Base-by-base conservation (phyloP, 257 asterid genomes). In the Penstemon eatonii region DNA sequence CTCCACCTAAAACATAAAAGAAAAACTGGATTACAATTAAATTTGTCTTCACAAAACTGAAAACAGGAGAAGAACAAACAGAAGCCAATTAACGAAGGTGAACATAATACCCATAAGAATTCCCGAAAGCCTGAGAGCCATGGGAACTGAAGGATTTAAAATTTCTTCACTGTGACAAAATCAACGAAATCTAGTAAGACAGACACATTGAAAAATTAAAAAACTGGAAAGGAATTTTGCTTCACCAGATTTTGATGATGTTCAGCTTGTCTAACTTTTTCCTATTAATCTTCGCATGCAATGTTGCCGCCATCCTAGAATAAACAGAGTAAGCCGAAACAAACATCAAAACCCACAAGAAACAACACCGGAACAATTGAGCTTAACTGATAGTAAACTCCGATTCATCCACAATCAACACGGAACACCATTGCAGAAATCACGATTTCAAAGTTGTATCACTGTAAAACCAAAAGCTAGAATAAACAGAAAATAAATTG, bases 121-220 rank as follows among this genome's bases (percentile, higher is more conserved):
- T 67, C 96, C 95, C 54, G 98, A 92, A 56, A 92, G 98, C 65
- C 98, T 82, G 67, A 92, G 90, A 69, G 98, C 97, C 98, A 92
- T 88, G 1, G 98, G 98, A 68, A 90, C 93, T 4, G 95, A 79
- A 33, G 98, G 98, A 71, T 92, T 88, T 51, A 92, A 75, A 67
- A 92, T 90, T 83, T 92, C 85, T 79, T 92, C 98, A 60, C 98
- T 92, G 83, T 8, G 43, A 72, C 19, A 60, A 67, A 67, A 7
- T 36, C 47, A 67, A 69, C 3, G 43, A 52, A 13, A 69, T 40
- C 56, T 44, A 67, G 46, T 49, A 18, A 43, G 12, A 46, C n/a
- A 58, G 54, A 59, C 51, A 53, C 37, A 65, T 57, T 25, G 6
- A 37, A n/a, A 13, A 65, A 58, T 37, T 10, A 6, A 6, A 39